Conservation (phyloP, 768 basidiomycete genomes). For the Termitomyces sp. region DNA sequence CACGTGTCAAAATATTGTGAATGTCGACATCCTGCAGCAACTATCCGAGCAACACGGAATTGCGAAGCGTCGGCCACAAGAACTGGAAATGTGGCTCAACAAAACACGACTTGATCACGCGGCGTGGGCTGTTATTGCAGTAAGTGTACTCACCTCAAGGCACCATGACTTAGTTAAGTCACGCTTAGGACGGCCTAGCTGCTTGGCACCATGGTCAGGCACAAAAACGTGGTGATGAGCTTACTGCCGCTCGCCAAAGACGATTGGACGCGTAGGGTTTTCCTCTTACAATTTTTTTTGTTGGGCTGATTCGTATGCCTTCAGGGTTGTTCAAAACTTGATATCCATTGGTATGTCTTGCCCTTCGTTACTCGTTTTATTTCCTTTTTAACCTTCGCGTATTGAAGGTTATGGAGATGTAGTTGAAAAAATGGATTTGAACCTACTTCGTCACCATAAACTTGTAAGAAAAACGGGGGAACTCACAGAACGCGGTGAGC, state of each 20-base stretch:
- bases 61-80: constrained; percentile 13
- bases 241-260: constrained; percentile 28
- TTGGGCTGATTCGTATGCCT: neutral
- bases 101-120: constrained; percentile 24
- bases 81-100: constrained; percentile 22
- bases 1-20: constrained; percentile 12
- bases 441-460: constrained; percentile 19
- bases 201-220: constrained; percentile 26
- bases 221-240: constrained; percentile 28
- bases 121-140: constrained; percentile 21
- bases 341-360: constrained; percentile 7
- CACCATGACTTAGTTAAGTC: constrained; percentile 1
- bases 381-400: constrained; percentile 4
- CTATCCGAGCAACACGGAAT: constrained; percentile 21
- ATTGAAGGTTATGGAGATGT: constrained; percentile 32
- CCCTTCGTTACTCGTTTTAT: neutral
- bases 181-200: constrained; percentile 20
- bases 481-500: constrained; percentile 33
- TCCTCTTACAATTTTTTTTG: neutral
- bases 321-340: constrained; percentile 12
- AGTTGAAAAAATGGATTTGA: constrained; percentile 18
- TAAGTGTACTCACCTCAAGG: neutral
- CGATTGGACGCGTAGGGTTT: constrained; percentile 31
- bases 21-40: constrained; percentile 9
- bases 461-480: constrained; percentile 32